Conservation (phyloP, 768 basidiomycete genomes). For the Serpula lacrymans region DNA sequence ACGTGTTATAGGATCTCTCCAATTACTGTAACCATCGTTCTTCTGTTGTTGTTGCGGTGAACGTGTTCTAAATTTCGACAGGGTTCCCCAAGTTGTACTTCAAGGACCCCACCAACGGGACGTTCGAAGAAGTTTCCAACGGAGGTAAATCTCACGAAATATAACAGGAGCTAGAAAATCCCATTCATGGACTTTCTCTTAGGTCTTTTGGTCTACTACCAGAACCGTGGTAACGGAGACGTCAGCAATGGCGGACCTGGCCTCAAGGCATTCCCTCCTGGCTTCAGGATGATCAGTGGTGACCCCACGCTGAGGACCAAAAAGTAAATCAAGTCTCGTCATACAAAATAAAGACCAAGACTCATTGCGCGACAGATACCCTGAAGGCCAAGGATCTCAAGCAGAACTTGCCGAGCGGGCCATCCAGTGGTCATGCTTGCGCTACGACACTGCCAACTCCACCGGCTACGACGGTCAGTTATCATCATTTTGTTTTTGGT, state of each 20-base stretch:
- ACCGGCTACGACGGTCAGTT: constrained; percentile 27
- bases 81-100: constrained; percentile 44
- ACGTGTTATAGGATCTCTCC: constrained; percentile 25
- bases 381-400: constrained; percentile 33
- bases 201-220: constrained; percentile 41
- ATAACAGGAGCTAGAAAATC: neutral
- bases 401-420: constrained; percentile 38
- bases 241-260: constrained; percentile 36
- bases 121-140: constrained; percentile 35
- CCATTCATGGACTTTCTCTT: neutral
- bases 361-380: constrained; percentile 18
- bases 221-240: constrained; percentile 38
- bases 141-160: constrained; percentile 27
- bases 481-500: neutral
- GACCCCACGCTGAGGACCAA: constrained; percentile 33
- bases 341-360: neutral
- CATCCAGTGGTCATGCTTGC: constrained; percentile 37
- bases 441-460: constrained; percentile 25
- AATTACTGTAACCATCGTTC: constrained; percentile 34
- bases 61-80: constrained; percentile 6
- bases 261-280: constrained; percentile 40
- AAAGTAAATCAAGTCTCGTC: constrained; percentile 20
- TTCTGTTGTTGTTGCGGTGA: no score
- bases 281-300: constrained; percentile 42
- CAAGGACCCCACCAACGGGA: constrained; percentile 34